phyloP scores from a whole-genome alignment of 805 yeast genomes.

The Yamadazyma sp. region DNA sequence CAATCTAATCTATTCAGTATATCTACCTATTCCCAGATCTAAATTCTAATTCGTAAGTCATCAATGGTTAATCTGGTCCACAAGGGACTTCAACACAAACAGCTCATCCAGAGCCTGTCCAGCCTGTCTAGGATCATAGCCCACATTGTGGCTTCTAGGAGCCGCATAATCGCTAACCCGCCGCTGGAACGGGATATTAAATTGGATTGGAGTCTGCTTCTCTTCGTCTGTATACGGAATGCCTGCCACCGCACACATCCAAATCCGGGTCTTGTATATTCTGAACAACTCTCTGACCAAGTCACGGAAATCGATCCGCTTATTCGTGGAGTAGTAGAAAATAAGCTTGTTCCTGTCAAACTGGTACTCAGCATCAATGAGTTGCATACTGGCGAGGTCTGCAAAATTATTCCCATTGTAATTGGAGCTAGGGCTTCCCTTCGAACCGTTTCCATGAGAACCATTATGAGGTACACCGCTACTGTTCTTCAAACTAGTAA shows the following conservation, averaged over 20 bases:
- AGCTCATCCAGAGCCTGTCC: conserved; percentile 16
- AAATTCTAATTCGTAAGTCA: conserved; percentile 3
- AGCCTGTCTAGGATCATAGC: neutral
- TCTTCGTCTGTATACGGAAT: conserved; percentile 24
- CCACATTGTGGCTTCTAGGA: conserved; percentile 3
- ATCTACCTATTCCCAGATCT: conserved; percentile 3
- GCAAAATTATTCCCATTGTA: conserved; percentile 4
- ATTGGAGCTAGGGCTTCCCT: neutral
- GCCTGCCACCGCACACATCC: conserved; percentile 73
- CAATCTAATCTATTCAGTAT: conserved; percentile 4
- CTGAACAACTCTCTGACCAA: conserved; percentile 45
- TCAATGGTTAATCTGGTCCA: conserved; percentile 40
- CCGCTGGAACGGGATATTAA: conserved; percentile 6
- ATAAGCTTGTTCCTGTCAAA: conserved; percentile 77
- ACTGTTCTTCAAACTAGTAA: conserved; percentile 36
- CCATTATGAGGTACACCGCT: neutral
- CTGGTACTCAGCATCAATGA: conserved; percentile 77
- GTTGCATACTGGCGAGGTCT: conserved; percentile 47
- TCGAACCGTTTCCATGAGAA: neutral
- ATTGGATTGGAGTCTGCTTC: conserved; percentile 2
- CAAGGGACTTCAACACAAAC: conserved; percentile 40
- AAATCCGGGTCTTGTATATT: conserved; percentile 49
- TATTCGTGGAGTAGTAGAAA: conserved; percentile 60
- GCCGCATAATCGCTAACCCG: conserved; percentile 1
- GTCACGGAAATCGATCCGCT: conserved; percentile 57